These are phyloP conservation scores for Cytospora piceae DNA, from an alignment of 2,329 filamentous ascomycete species.

Conservation along the genomic window DNA sequence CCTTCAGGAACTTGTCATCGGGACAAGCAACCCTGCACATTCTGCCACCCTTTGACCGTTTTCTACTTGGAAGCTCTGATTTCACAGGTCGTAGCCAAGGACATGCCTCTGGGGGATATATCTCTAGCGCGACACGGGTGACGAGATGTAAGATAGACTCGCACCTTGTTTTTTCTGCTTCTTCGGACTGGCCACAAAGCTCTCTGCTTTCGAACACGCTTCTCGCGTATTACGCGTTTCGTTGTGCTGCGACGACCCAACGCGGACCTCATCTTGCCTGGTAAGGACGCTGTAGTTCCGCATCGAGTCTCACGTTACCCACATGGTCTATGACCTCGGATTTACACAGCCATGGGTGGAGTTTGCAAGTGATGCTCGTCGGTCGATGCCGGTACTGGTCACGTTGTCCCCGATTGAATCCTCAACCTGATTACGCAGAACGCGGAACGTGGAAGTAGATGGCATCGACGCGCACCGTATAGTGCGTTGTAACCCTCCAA, in stretches of 20 bases:
- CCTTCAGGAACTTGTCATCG: background rate
- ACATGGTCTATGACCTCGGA: background rate
- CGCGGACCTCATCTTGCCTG: background rate
- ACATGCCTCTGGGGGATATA: background rate
- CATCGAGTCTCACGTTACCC: background rate
- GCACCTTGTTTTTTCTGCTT: background rate
- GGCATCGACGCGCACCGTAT: background rate
- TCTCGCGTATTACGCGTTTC: background rate
- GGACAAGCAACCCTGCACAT: background rate
- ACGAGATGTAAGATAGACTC: background rate
- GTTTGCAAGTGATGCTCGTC: background rate
- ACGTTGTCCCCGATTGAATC: background rate
- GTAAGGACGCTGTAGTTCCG: background rate
- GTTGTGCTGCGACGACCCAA: background rate
- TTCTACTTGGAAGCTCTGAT: background rate
- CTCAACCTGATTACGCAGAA: background rate
- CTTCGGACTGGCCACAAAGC: background rate
- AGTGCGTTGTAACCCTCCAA: background rate
- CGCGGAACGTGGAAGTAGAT: background rate
- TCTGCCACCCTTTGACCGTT: background rate
- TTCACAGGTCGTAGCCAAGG: background rate
- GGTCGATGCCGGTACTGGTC: background rate
- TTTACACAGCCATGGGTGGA: background rate
- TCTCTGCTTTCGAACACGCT: background rate
- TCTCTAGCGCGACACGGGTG: background rate